Percentiles rank a stretch among this genome's conserved stretches.
Conservation (phyloP, 169 alveolate species). For the Plasmodium adleri region DNA sequence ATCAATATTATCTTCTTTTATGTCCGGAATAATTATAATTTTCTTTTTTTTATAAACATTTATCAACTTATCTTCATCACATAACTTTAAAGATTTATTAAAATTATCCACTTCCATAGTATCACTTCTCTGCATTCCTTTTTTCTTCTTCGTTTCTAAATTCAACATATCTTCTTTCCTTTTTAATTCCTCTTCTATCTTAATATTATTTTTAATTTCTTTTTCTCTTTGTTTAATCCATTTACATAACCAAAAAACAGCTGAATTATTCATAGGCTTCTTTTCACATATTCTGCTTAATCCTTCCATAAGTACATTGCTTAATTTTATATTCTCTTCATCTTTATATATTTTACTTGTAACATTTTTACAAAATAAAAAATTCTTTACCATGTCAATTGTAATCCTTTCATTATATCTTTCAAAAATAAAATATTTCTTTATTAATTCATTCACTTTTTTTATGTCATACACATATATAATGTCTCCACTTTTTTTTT, state of each 20-base stretch:
- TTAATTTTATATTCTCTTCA: constrained; percentile 51
- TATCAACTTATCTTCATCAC: background rate
- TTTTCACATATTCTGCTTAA: constrained; percentile 32
- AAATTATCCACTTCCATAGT: background rate
- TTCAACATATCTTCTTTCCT: constrained; percentile 3
- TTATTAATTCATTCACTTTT: constrained; percentile 30
- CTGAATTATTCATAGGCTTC: constrained; percentile 28
- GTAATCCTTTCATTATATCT: constrained; percentile 49
- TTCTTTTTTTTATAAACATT: constrained; percentile 3
- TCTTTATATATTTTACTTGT: constrained; percentile 1
- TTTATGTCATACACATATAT: constrained; percentile 40
- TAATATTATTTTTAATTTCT: background rate
- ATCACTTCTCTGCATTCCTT: constrained; percentile 2
- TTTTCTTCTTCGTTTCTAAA: constrained; percentile 4
- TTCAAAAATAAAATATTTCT: constrained; percentile 33
- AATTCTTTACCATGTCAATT: constrained; percentile 41
- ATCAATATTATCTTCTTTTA: background rate
- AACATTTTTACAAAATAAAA: constrained; percentile 59
- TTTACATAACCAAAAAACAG: constrained; percentile 43
- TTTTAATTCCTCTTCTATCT: constrained; percentile 11
- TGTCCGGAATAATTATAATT: constrained; percentile 42
- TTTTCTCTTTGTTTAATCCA: constrained; percentile 42
- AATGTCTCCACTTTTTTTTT: constrained; percentile 10
- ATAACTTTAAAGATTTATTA: background rate
- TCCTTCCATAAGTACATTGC: constrained; percentile 42